phyloP scores from a whole-genome alignment of 371 early-diverging fungal genomes.

The Mucor racemosus region DNA sequence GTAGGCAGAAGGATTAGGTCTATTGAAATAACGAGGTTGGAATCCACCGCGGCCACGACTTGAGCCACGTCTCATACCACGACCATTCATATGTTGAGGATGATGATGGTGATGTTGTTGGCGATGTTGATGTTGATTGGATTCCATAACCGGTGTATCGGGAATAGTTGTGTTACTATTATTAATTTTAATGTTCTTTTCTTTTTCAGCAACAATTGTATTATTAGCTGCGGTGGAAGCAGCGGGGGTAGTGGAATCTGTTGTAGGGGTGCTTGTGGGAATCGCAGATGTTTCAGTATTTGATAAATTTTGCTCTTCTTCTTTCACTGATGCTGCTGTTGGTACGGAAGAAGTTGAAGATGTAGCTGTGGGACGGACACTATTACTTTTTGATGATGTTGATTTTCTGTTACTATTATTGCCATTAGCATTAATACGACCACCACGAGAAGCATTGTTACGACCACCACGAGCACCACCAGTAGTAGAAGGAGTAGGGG shows the following conservation, averaged over 20 bases:
- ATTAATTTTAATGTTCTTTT: background rate
- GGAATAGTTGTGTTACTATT: background rate
- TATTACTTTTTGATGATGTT: background rate
- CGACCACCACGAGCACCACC: background rate
- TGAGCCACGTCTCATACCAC: slow-evolving; percentile 28
- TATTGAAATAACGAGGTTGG: slow-evolving; percentile 13
- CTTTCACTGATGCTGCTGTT: background rate
- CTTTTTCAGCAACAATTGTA: background rate
- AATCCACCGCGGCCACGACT: slow-evolving; percentile 17
- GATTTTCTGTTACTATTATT: background rate
- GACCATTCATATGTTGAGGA: slow-evolving; percentile 16
- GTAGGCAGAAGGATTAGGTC: slow-evolving; percentile 32
- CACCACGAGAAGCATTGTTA: background rate
- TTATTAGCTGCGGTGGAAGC: slow-evolving; percentile 8
- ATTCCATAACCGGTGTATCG: slow-evolving; percentile 7
- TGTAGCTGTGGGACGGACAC: background rate
- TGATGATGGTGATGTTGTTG: slow-evolving; percentile 8
- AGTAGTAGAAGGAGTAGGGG: slow-evolving; percentile 33
- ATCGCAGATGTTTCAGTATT: background rate
- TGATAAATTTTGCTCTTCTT: background rate
- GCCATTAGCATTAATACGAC: background rate
- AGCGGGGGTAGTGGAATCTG: background rate
- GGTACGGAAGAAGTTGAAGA: background rate
- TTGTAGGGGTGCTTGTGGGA: background rate
- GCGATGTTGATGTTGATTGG: slow-evolving; percentile 10